Evolutionary conservation across 148 eudicot genomes (phyloP), one percentile per base, ranked within the genome.

Genomic region (Vaccinium vitisidaea): DNA sequence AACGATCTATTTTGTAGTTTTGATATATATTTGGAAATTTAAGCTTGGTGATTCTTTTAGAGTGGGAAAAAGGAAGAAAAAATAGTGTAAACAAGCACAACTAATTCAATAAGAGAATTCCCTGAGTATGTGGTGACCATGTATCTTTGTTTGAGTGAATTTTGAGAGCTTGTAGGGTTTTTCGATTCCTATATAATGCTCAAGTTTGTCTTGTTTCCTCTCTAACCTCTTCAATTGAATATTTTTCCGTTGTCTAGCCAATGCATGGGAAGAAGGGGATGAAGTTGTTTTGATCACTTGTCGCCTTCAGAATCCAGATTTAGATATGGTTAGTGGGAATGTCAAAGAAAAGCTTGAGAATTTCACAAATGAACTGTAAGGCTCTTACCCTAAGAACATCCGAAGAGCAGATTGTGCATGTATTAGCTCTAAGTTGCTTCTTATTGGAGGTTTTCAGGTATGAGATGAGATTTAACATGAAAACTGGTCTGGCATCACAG

Each of bases 181-280:
- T 7, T 54, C 54, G 25, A 25, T 18, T 77, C 55, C n/a, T 54
- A 46, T 55, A 39, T 70, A 49, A 49, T 48, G 65, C 75, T 32
- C n/a, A 23, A 25, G 65, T 15, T 15, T 65, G 58, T 67, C 25
- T 61, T 77, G 70, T 63, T 77, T 82, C 48, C 25, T 14, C 15
- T 32, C 19, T 18, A 4, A 67, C n/a, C 19, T 14, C 1, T 43
- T 69, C 54, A 23, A 23, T 48, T 63, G 25, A 39, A 52, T 83
- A 19, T 84, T 48, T 56, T 74, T 14, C 55, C 63, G 58, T 83
- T 79, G 71, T 58, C 36, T 89, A 95, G 98, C 97, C 73, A 95
- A 95, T 88, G 98, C 98, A 50, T 95, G 99, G 99, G 99, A 97
- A 89, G 98, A 95, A 89, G 99, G 96, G 85, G 99, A 97, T 86